These are phyloP conservation scores for Ambrosia trifida DNA, from an alignment of 129 eudicot genomes.

Conservation along the genomic window DNA sequence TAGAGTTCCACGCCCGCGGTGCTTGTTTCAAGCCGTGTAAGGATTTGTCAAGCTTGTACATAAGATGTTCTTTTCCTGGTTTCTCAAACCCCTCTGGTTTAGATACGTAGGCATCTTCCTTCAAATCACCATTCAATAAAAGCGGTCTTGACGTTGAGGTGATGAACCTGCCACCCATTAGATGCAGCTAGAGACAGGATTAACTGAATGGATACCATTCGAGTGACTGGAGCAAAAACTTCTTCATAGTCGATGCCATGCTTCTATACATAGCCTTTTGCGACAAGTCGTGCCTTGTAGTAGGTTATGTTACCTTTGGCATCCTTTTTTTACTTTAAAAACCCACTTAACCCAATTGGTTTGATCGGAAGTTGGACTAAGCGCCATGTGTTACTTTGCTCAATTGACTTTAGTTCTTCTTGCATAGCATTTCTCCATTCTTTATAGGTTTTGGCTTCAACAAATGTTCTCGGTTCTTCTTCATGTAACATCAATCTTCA, in stretches of 20 bases:
- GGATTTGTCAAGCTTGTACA: not conserved
- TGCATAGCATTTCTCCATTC: not conserved
- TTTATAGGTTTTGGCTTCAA: not conserved
- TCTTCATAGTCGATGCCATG: not conserved
- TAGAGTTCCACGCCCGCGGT: not conserved
- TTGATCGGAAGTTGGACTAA: not conserved
- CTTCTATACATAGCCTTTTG: not conserved
- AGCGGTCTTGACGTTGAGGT: not conserved
- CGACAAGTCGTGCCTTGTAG: not conserved
- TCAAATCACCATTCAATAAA: not conserved
- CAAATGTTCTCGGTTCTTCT: not conserved
- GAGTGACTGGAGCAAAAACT: not conserved
- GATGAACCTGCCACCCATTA: not conserved
- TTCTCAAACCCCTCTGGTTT: conserved; percentile 2
- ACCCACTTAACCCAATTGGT: not conserved
- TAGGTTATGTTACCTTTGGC: not conserved
- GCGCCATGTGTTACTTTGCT: not conserved
- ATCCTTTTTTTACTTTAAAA: not conserved
- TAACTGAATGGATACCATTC: not conserved
- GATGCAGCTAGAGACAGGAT: not conserved
- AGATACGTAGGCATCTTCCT: not conserved
- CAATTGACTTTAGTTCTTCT: not conserved
- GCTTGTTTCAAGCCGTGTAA: not conserved
- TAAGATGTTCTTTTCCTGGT: not conserved
- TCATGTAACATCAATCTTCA: not conserved